Base-by-base conservation (phyloP, 805 yeast species). In the Jamesozyma rosinii region DNA sequence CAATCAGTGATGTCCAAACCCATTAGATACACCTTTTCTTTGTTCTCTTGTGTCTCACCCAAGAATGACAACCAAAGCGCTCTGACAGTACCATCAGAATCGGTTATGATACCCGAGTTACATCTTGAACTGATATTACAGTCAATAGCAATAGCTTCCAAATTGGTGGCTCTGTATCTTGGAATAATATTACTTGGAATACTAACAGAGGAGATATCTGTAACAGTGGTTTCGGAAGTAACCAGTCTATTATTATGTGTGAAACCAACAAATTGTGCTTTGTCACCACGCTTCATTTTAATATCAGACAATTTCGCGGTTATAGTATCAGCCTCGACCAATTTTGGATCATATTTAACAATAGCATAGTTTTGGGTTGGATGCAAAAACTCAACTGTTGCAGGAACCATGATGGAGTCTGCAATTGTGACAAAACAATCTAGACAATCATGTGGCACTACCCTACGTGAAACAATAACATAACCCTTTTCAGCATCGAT, bases 291-390 rank as follows among this genome's bases (percentile, higher is more conserved):
- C 47, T 74, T 68, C 53, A 87, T 68, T 29, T 83, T 79, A 5
- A 51, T 59, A 5, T 63, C 51, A 37, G 81, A 67, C 49, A 86
- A 74, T 43, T 69, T 68, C 3, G 95, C 92, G 1, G 94, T 74
- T 37, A 68, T 64, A 8, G 86, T 76, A 35, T 82, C 83, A 2
- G 95, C 89, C 19, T 73, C 59, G 14, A 89, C 81, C 40, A 86
- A 65, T 4, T 68, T 54, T 8, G 95, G 87, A 58, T 89, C 95
- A 60, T 86, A 89, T 59, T 84, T 76, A 21, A 89, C 70, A 44
- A 88, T 76, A 1, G 94, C 88, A 61, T 83, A 88, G 52, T 88
- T 88, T 52, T 82, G 85, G 31, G 85, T 77, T 29, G 97, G 96
- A 58, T 88, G 96, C 55, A 86, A 66, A 53, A 87, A 89, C 19